Base-by-base conservation (phyloP, 768 basidiomycete species). In the Phaeotremella skinneri region DNA sequence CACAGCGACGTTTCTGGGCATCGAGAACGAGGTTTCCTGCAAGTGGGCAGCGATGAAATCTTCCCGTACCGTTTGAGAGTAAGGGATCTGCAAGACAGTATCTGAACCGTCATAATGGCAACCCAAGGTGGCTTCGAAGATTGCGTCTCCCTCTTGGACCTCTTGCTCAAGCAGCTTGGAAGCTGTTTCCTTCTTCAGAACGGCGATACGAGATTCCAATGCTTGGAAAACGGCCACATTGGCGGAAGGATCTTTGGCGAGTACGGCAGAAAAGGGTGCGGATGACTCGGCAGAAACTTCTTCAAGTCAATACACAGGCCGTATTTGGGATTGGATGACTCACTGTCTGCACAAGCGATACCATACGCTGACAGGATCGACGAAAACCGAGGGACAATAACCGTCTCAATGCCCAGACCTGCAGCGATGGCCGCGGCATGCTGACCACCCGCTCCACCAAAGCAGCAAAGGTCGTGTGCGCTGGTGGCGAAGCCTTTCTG, bases 351-450 rank as follows among this genome's bases (percentile, higher is more conserved):
- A 9, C 92, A 81, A 9, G 90, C 90, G 20, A 96, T 84, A 0
- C 93, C 93, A 67, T 93, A 97, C 0, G 93, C 92, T 1, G 90
- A 92, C 2, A 97, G 80, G 55, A 97, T 89, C 3, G 91, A 94
- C 52, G 89, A 92, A 75, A 92, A 91, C 25, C 89, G 84, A 73
- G 93, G 93, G 50, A 97, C 87, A 39, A 94, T 78, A 64, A 94
- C 87, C 4, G 85, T 90, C 72, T 85, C 86, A 68, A 96, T 94
- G 4, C 91, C 90, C 3, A 97, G 81, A 5, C 90, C 81, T 21
- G 82, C 81, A 0, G 91, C 92, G 51, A 94, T 92, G 73, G 92
- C 91, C 80, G 90, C 91, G 11, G 91, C 92, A 62, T 91, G 91
- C 66, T 92, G 91, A 2, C 90, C 90, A 3, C 91, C 90, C 21